Percentiles rank a stretch among this genome's conserved stretches.
Conservation (phyloP, 208 protist species). For the Trypanosoma rangeli region DNA sequence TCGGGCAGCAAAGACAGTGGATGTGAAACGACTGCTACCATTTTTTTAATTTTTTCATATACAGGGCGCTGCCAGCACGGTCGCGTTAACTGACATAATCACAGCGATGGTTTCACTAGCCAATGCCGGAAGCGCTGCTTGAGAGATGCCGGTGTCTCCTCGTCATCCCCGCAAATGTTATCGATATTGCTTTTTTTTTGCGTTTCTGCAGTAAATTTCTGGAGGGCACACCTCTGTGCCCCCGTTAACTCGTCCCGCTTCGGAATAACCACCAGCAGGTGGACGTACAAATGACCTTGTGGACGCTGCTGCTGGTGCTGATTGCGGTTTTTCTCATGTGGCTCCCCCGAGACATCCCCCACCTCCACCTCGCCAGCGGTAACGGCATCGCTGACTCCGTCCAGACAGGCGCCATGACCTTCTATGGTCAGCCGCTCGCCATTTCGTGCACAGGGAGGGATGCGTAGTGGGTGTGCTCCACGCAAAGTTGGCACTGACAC, state of each 20-base stretch:
- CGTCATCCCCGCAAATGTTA: neutral
- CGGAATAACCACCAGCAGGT: conserved; percentile 76
- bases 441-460: conserved; percentile 78
- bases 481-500: conserved; percentile 60
- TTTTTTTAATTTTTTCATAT: too few relatives aligned
- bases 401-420: conserved; percentile 36
- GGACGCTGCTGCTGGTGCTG: conserved; percentile 8
- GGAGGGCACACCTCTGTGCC: conserved; percentile 55
- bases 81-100: too few relatives aligned
- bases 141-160: conserved; percentile 31
- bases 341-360: neutral
- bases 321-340: too few relatives aligned
- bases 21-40: too few relatives aligned
- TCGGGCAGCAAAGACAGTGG: too few relatives aligned
- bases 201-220: conserved; percentile 17
- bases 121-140: conserved; percentile 66
- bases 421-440: conserved; percentile 53
- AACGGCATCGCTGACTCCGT: neutral
- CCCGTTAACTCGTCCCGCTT: conserved; percentile 52
- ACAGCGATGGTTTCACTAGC: conserved; percentile 35
- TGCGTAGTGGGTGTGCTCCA: conserved; percentile 33
- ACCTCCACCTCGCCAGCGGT: conserved; percentile 1
- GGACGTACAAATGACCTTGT: conserved; percentile 40
- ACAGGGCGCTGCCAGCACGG: too few relatives aligned
- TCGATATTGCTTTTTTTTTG: neutral